These are phyloP conservation scores for Trametes sp. DNA, from an alignment of 1,284 basidiomycete genomes.

Conservation along the genomic window DNA sequence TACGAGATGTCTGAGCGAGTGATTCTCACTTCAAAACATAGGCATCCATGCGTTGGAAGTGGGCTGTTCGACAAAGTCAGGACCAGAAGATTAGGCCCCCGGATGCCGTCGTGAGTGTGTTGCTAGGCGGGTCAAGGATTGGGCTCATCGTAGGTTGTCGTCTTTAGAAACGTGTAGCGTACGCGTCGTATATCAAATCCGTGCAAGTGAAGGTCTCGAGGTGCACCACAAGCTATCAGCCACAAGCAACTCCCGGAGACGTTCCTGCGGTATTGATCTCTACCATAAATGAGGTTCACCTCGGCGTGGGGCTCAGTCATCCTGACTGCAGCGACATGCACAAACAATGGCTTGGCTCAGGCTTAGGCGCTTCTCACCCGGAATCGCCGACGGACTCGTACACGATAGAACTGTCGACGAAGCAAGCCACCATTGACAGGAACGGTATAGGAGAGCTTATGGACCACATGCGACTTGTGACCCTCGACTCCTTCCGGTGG, in stretches of 20 bases:
- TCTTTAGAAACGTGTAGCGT: slow-evolving; percentile 30
- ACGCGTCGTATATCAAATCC: slow-evolving; percentile 40
- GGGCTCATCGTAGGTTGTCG: not conserved
- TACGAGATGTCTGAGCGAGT: not conserved
- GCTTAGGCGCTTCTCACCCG: slow-evolving; percentile 39
- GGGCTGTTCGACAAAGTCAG: slow-evolving; percentile 30
- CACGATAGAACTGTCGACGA: slow-evolving; percentile 49
- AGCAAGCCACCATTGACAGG: slow-evolving; percentile 47
- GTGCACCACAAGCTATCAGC: slow-evolving; percentile 35
- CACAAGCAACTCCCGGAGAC: slow-evolving; percentile 20
- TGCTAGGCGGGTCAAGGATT: not conserved
- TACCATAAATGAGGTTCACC: slow-evolving; percentile 48
- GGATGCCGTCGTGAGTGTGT: slow-evolving; percentile 14
- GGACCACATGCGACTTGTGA: slow-evolving; percentile 51
- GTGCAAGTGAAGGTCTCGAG: slow-evolving; percentile 38
- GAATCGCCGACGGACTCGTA: slow-evolving; percentile 56
- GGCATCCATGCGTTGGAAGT: slow-evolving; percentile 38
- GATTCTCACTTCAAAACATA: slow-evolving; percentile 10
- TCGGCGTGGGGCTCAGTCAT: slow-evolving; percentile 56
- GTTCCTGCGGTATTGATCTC: slow-evolving; percentile 47
- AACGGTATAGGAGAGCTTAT: slow-evolving; percentile 36
- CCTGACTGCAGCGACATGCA: slow-evolving; percentile 55
- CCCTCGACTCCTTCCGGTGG: slow-evolving; percentile 51
- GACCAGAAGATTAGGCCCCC: slow-evolving; percentile 21
- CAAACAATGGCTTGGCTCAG: slow-evolving; percentile 58